Percentiles rank a stretch among this genome's conserved stretches.
These are phyloP conservation scores for Acrodontium crateriforme DNA, from an alignment of 2,329 filamentous ascomycete genomes.

Conservation along the genomic window DNA sequence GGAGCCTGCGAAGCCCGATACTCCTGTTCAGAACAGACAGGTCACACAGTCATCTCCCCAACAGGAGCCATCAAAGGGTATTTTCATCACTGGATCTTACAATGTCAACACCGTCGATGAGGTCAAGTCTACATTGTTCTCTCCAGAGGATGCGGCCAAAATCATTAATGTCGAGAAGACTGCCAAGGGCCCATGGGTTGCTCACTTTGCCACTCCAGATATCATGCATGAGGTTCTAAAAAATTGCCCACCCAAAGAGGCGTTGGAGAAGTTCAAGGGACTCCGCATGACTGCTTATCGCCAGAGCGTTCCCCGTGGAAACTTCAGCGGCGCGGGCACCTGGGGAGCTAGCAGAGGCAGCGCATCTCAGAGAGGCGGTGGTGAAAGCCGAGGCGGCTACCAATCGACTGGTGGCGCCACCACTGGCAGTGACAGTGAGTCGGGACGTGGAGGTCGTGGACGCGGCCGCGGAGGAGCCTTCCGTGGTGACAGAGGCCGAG, in stretches of 20 bases:
- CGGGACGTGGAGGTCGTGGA: constrained; percentile 45
- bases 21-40: constrained; percentile 16
- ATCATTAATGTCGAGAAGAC: constrained; percentile 57
- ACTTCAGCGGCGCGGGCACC: constrained; percentile 37
- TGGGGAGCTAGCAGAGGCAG: constrained; percentile 55
- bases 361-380: constrained; percentile 45
- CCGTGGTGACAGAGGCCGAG: constrained; percentile 42
- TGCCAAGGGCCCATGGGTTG: constrained; percentile 70
- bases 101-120: constrained; percentile 64
- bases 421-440: constrained; percentile 52
- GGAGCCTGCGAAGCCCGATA: constrained; percentile 17
- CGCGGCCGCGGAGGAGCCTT: constrained; percentile 30
- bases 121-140: constrained; percentile 59
- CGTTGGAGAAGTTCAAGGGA: constrained; percentile 49
- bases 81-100: constrained; percentile 52
- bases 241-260: constrained; percentile 55
- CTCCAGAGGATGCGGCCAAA: constrained; percentile 69
- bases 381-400: constrained; percentile 18
- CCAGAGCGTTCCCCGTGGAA: constrained; percentile 40
- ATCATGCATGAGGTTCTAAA: constrained; percentile 70
- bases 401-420: constrained; percentile 21
- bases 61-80: constrained; percentile 49
- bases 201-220: constrained; percentile 65
- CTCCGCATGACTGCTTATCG: constrained; percentile 41
- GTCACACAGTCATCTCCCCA: constrained; percentile 12